Evolutionary conservation across 164 flowering plant genomes (phyloP), one percentile per base, ranked within the genome.

Genomic region (Aristolochia fimbriata): DNA sequence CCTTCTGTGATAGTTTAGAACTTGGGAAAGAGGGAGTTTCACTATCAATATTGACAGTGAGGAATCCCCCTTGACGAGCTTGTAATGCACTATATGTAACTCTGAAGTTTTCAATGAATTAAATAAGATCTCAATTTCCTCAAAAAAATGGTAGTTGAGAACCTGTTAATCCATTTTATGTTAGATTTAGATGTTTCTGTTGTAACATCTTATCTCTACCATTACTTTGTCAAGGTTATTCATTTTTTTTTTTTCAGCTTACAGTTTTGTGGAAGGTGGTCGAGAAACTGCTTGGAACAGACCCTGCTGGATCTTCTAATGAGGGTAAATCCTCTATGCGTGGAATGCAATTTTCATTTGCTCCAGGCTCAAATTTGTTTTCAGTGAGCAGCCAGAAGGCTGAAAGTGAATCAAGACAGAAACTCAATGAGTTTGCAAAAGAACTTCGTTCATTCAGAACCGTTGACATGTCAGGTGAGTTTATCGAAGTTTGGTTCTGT

Each of bases 251-350:
- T 71, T 59, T 81, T 84, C 87, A 80, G 87, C 81, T 86, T 71
- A 80, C 96, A 94, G 99, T 91, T 83, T 43, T 94, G 54, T 88
- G 96, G 96, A 94, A 88, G 78, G 53, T 91, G 77, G 84, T 86
- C 73, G 88, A 76, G 70, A 88, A 77, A 62, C 57, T 85, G 37
- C 69, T 88, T 48, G 21, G 71, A 52, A 85, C 89, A 43, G 84
- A 84, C 70, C 66, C 78, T 31, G 15, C 61, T 37, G 80, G 46
- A 59, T 15, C 79, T 4, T 15, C 71, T 4, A 76, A 20, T 33
- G 91, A 81, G 56, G 72, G 64, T 15, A 83, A 75, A 63, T 52
- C 83, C 65, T 67, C 87, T 51, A 46, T 65, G 33, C 72, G 78
- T 48, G 93, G 85, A 70, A n/a, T 80, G 65, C 81, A 76, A 62